A percentile compares a stretch with the other conserved stretches of the same genome.
These are phyloP conservation scores for Phytophthora cactorum DNA, from an alignment of 352 stramenopile genomes.

Conservation along the genomic window DNA sequence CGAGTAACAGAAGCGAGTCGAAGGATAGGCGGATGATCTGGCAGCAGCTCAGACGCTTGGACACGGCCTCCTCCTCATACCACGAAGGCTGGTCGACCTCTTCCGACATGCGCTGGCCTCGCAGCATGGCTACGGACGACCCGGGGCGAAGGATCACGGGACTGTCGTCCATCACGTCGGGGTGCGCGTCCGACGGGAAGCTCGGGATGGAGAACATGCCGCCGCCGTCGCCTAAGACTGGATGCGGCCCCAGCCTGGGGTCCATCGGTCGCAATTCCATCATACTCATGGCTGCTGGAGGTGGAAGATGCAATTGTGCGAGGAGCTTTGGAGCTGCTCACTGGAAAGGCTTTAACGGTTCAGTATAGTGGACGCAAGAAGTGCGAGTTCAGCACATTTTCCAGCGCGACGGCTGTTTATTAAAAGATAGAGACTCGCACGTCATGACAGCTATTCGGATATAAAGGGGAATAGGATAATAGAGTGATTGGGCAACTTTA, in stretches of 20 bases:
- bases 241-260: conserved; percentile 20
- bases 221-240: conserved; percentile 31
- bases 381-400: conserved; percentile 19
- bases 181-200: conserved; percentile 18
- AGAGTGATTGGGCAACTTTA: conserved; percentile 5
- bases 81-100: conserved; percentile 35
- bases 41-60: conserved; percentile 30
- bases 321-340: conserved; percentile 13
- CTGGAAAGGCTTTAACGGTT: conserved; percentile 6
- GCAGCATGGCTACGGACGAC: conserved; percentile 47
- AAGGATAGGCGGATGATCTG: conserved; percentile 37
- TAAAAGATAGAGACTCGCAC: conserved; percentile 1
- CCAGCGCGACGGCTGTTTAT: conserved; percentile 7
- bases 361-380: conserved; percentile 19
- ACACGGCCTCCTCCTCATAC: conserved; percentile 36
- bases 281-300: conserved; percentile 30
- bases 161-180: conserved; percentile 26
- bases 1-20: conserved; percentile 46
- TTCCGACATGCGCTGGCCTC: conserved; percentile 20
- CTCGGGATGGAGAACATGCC: conserved; percentile 45
- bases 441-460: background rate
- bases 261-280: conserved; percentile 37
- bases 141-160: conserved; percentile 31
- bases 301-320: conserved; percentile 14
- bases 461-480: background rate